Evolutionary conservation across 805 yeast species (phyloP).

Genomic region (Candida sanyiensis): DNA sequence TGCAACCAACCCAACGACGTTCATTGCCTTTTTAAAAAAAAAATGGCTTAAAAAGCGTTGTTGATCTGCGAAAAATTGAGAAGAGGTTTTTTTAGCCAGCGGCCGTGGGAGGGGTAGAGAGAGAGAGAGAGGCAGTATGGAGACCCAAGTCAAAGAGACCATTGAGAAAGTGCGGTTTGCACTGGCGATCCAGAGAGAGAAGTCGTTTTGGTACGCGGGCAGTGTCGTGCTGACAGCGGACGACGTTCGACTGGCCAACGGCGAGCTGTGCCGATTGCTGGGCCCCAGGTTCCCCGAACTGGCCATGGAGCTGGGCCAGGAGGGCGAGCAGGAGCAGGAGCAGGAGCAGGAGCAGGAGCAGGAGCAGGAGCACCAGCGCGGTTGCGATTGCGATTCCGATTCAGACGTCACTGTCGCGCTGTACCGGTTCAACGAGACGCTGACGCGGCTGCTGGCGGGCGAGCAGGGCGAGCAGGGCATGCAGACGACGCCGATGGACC

Average conservation of each 20-base stretch:
- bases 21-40: not conserved
- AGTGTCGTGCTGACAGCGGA: constrained; percentile 14
- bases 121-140: not conserved
- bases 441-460: constrained; percentile 19
- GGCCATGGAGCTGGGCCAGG: constrained; percentile 10
- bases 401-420: constrained; percentile 18
- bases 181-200: constrained; percentile 4
- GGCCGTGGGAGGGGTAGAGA: not conserved
- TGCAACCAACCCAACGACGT: not conserved
- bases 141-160: not conserved
- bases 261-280: constrained; percentile 14
- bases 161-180: constrained; percentile 6
- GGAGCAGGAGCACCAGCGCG: too few relatives aligned
- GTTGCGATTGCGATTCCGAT: too few relatives aligned
- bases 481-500: constrained; percentile 12
- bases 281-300: constrained; percentile 13
- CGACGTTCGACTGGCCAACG: constrained; percentile 23
- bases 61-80: too few relatives aligned
- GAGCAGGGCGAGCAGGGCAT: not conserved
- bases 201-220: constrained; percentile 21
- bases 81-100: too few relatives aligned
- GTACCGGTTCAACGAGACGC: constrained; percentile 24
- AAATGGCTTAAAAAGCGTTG: too few relatives aligned
- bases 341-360: not conserved
- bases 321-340: not conserved